Evolutionary conservation across 208 protist species (phyloP).

Genomic region (Leishmania martiniquensis): DNA sequence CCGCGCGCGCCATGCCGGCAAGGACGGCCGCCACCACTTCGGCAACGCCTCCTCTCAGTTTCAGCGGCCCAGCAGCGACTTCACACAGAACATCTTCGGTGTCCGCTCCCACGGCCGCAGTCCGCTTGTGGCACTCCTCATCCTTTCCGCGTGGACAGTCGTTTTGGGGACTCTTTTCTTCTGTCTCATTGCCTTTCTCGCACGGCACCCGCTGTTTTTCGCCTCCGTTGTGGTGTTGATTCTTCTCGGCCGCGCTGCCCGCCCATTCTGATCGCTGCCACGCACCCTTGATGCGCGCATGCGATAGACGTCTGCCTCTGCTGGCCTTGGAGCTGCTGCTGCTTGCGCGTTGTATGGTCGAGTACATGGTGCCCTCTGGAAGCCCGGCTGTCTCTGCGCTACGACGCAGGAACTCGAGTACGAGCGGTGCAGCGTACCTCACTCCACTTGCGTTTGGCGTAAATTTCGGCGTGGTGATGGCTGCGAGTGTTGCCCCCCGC

Average conservation of each 20-base stretch:
- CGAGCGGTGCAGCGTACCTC: background rate
- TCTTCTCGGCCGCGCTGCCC: conserved; percentile 42
- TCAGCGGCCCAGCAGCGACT: conserved; percentile 52
- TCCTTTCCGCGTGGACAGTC: conserved; percentile 62
- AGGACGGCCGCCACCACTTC: conserved; percentile 66
- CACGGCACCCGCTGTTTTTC: conserved; percentile 75
- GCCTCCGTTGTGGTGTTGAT: conserved; percentile 64
- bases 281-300: background rate
- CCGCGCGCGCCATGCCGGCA: conserved; percentile 35
- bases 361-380: background rate
- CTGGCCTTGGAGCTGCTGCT: background rate
- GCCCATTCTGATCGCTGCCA: conserved; percentile 29
- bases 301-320: background rate
- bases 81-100: conserved; percentile 66
- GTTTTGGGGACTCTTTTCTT: conserved; percentile 62
- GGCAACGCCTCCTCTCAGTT: conserved; percentile 58
- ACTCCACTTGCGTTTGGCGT: background rate
- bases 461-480: background rate
- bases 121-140: conserved; percentile 71
- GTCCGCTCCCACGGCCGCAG: conserved; percentile 74
- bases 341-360: background rate
- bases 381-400: background rate
- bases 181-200: conserved; percentile 50
- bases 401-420: background rate
- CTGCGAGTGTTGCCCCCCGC: background rate